A percentile compares a stretch with the other conserved stretches of the same genome.
phyloP scores from a whole-genome alignment of 192 early-diverging fungal species.

The Gonapodya prolifera region DNA sequence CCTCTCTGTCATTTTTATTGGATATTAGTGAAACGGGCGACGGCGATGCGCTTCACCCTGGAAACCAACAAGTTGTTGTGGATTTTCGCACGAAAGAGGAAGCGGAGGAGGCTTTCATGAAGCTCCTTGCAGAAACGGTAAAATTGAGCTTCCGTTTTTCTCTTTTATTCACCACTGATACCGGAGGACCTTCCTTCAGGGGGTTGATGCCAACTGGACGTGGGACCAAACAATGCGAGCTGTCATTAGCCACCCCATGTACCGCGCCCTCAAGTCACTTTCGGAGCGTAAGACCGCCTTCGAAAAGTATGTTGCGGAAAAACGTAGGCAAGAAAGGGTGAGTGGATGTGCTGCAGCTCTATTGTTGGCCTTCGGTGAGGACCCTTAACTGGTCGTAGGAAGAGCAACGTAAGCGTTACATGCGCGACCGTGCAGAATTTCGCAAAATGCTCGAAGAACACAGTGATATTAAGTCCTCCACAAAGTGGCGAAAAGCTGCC shows the following conservation, averaged over 20 bases:
- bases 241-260: slow-evolving; percentile 70
- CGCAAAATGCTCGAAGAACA: slow-evolving; percentile 34
- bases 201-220: slow-evolving; percentile 68
- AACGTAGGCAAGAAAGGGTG: slow-evolving; percentile 42
- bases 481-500: slow-evolving; percentile 34
- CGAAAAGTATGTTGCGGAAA: slow-evolving; percentile 51
- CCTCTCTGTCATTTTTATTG: background rate
- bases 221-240: slow-evolving; percentile 89
- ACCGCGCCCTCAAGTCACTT: slow-evolving; percentile 66
- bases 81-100: slow-evolving; percentile 68
- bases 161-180: background rate
- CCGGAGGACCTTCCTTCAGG: slow-evolving; percentile 21
- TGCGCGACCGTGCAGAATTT: slow-evolving; percentile 38
- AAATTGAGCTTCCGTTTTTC: background rate
- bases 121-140: slow-evolving; percentile 59
- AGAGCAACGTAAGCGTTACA: slow-evolving; percentile 25
- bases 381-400: slow-evolving; percentile 25
- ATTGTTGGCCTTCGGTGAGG: background rate
- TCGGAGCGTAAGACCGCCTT: slow-evolving; percentile 75
- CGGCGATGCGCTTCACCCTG: background rate
- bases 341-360: slow-evolving; percentile 5
- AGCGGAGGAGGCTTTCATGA: slow-evolving; percentile 64
- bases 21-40: background rate
- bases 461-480: slow-evolving; percentile 35
- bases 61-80: slow-evolving; percentile 7